phyloP scores from a whole-genome alignment of 2,329 filamentous ascomycete genomes.

The Aspergillus viridinutans region DNA sequence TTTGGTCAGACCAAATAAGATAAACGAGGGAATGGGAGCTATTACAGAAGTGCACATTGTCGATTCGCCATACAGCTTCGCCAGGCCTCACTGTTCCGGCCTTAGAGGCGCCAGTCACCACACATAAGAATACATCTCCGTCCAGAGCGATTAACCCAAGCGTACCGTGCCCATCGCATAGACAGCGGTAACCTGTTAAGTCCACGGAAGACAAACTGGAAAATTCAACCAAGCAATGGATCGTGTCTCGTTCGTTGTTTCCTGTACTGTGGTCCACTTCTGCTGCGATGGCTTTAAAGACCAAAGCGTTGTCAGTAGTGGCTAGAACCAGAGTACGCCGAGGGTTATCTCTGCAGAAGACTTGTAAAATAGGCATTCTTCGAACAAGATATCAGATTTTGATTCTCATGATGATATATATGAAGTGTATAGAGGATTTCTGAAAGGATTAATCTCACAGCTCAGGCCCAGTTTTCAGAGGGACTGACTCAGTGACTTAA shows the following conservation, averaged over 20 bases:
- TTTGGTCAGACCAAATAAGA: conserved; percentile 5
- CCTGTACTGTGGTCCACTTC: conserved; percentile 49
- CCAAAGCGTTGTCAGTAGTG: conserved; percentile 72
- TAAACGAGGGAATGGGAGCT: conserved; percentile 1
- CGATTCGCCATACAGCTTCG: conserved; percentile 84
- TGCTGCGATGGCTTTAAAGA: conserved; percentile 73
- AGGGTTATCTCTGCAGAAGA: conserved; percentile 81
- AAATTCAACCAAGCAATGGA: conserved; percentile 86
- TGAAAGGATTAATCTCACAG: background rate
- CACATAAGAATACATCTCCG: conserved; percentile 82
- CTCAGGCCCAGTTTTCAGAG: background rate
- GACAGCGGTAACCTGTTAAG: conserved; percentile 69
- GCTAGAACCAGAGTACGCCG: conserved; percentile 83
- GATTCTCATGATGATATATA: background rate
- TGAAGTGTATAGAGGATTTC: background rate
- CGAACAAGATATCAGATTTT: background rate
- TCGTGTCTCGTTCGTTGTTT: conserved; percentile 36
- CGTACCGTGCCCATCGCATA: conserved; percentile 79
- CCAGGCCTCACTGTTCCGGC: conserved; percentile 80
- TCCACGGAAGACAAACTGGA: conserved; percentile 60
- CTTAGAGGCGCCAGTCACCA: conserved; percentile 73
- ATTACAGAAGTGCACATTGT: conserved; percentile 74
- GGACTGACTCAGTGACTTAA: background rate
- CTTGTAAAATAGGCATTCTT: conserved; percentile 60
- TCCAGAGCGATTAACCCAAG: conserved; percentile 80